phyloP scores from a whole-genome alignment of 257 asterid species.

The Petrea volubilis region DNA sequence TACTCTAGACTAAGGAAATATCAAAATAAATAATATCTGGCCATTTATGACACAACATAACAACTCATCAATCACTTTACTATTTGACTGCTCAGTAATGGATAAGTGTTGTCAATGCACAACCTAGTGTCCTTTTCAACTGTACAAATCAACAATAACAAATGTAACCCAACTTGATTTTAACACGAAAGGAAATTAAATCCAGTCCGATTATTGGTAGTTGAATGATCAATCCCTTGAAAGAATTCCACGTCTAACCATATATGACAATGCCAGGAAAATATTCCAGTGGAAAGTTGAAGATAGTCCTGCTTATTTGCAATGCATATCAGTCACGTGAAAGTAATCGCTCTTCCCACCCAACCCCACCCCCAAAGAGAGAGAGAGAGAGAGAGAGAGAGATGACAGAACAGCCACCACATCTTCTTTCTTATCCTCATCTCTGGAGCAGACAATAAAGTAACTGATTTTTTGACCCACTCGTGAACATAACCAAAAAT shows the following conservation, averaged over 20 bases:
- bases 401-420: neutral
- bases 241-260: too few species aligned
- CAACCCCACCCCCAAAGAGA: too few species aligned
- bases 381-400: too few species aligned
- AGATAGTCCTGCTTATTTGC: neutral
- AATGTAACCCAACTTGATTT: neutral
- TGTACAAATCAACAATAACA: neutral
- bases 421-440: neutral
- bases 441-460: neutral
- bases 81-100: neutral
- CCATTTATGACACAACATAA: neutral
- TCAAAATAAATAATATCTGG: neutral
- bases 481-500: neutral
- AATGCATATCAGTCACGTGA: neutral
- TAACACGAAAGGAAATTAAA: neutral
- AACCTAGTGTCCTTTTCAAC: neutral
- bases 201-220: neutral
- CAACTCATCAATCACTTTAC: neutral
- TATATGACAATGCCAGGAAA: too few species aligned
- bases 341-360: neutral
- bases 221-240: neutral
- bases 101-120: conserved; percentile 1
- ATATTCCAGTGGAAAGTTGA: neutral
- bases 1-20: neutral
- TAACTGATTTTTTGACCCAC: neutral